Conservation (phyloP, 2,329 filamentous ascomycete genomes). For the Microdochium nivale region DNA sequence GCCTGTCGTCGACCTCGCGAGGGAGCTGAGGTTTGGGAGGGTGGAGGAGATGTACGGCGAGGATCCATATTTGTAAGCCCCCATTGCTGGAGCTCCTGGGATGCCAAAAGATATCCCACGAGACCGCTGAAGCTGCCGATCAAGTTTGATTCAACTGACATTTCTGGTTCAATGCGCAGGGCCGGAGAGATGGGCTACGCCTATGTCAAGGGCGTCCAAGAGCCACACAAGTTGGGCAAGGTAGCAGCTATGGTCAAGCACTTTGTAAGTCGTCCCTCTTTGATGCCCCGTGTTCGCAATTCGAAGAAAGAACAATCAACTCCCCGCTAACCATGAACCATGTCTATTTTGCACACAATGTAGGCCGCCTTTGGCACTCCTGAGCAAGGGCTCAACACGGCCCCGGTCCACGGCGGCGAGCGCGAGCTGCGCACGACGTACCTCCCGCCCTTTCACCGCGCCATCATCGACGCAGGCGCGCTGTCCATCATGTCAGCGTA, state of each 20-base stretch:
- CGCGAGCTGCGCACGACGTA: constrained; percentile 46
- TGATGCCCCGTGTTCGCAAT: too few relatives aligned
- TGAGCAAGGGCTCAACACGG: constrained; percentile 66
- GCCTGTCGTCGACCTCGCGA: constrained; percentile 61
- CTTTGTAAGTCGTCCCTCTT: constrained; percentile 36
- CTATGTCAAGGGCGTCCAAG: constrained; percentile 43
- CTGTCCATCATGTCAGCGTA: constrained; percentile 68
- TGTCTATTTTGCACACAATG: not conserved
- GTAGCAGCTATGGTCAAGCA: constrained; percentile 70
- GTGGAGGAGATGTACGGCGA: constrained; percentile 70
- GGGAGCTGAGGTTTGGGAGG: constrained; percentile 62
- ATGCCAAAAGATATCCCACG: too few relatives aligned
- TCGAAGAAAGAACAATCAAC: not conserved
- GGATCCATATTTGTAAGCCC: constrained; percentile 48
- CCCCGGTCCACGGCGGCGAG: constrained; percentile 44
- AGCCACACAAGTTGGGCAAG: constrained; percentile 37
- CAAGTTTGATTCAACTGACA: not conserved
- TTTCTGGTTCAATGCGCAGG: constrained; percentile 10
- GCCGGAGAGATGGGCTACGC: constrained; percentile 59
- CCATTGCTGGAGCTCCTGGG: not conserved
- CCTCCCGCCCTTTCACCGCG: constrained; percentile 55
- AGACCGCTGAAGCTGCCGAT: too few relatives aligned
- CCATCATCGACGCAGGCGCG: constrained; percentile 62
- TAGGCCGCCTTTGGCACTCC: constrained; percentile 55
- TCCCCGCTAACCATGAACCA: not conserved